Conservation (phyloP, 805 yeast genomes). For the Lachancea dasiensis region DNA sequence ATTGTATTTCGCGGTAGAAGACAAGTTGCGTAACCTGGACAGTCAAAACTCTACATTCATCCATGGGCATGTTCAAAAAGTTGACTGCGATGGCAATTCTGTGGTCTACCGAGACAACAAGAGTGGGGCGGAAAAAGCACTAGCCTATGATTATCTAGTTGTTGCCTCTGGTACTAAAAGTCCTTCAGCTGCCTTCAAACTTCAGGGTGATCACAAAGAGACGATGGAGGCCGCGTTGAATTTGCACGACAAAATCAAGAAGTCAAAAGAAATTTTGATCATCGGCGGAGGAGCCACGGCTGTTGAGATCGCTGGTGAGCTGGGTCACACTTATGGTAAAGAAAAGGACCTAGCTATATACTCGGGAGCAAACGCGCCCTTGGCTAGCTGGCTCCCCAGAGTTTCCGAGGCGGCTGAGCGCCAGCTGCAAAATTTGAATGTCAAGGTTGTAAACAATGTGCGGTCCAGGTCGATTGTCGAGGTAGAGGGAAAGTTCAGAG, state of each 20-base stretch:
- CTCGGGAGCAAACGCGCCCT: slow-evolving; percentile 3
- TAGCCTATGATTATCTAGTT: slow-evolving; percentile 2
- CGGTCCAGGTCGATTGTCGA: background rate
- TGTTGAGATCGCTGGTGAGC: slow-evolving; percentile 6
- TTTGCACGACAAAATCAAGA: background rate
- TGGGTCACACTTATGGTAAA: slow-evolving; percentile 2
- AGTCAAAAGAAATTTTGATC: background rate
- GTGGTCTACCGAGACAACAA: background rate
- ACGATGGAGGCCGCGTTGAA: background rate
- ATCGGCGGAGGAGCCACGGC: slow-evolving; percentile 8
- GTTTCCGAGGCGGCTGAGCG: slow-evolving; percentile 1
- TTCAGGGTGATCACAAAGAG: background rate
- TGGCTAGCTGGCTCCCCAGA: slow-evolving; percentile 2
- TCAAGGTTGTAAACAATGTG: background rate
- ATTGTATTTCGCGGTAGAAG: slow-evolving; percentile 2
- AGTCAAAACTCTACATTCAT: background rate
- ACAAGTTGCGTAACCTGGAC: slow-evolving; percentile 1
- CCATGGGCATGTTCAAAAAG: background rate
- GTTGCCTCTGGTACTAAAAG: slow-evolving; percentile 5
- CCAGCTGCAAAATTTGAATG: background rate
- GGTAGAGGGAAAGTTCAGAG: background rate
- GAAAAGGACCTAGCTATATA: background rate
- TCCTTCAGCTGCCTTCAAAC: slow-evolving; percentile 5
- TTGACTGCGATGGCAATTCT: background rate
- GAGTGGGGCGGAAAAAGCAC: background rate